Evolutionary conservation across 805 yeast genomes (phyloP), one percentile per base, ranked within the genome.

Genomic region (Yarrowia deformans): DNA sequence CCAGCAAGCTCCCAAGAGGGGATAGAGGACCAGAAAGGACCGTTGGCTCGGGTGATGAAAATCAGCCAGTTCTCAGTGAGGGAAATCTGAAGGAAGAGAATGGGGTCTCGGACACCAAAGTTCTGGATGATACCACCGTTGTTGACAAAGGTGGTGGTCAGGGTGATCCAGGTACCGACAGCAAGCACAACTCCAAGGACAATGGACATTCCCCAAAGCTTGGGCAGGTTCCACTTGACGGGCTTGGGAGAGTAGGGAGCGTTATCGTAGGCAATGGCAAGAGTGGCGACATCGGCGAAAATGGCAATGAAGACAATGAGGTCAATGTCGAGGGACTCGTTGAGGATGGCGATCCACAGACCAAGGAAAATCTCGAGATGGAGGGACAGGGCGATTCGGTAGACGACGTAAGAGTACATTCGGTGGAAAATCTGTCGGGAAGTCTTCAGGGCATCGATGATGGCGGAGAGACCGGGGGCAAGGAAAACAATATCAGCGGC

Each of bases 361-460:
- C 97, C 97, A 77, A 93, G 84, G 90, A 92, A 92, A 78, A 92
- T 83, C 84, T 93, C 97, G 86, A 92, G 89, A 84, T 92, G 97
- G 79, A 92, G 86, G 72, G 97, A 93, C 80, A 92, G 84, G 80
- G 97, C 97, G 82, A 93, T 93, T 87, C 97, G 93, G 93, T 93
- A 93, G 78, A 92, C 97, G 84, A 93, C 97, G 83, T 93, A 93
- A 76, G 97, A 87, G 88, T 93, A 92, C 97, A 93, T 93, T 86
- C 97, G 90, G 93, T 93, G 97, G 97, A 91, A 91, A 88, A 91
- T 91, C 84, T 91, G 97, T 84, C 97, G 87, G 73, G 97, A 91
- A 78, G 97, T 92, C 88, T 93, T 93, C 40, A 84, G 78, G 71
- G 88, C 87, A 79, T 84, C 88, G 77, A 85, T 84, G 74, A 84